Base-by-base conservation (phyloP, 1,139 yeast species). In the Suhomyces maxii region DNA sequence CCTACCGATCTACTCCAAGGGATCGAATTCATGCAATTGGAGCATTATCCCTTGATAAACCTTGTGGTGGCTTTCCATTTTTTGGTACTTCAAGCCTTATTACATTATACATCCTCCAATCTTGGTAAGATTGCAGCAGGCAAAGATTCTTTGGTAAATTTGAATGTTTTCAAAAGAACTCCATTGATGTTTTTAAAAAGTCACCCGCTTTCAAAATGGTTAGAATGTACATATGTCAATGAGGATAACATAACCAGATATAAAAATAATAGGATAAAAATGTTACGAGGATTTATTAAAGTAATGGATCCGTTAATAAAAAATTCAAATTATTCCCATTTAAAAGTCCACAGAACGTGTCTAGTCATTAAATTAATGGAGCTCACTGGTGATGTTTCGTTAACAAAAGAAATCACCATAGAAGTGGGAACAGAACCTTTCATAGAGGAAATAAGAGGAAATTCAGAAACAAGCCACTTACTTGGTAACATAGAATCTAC, bases 11-110 rank as follows among this genome's bases (percentile, higher is more conserved):
- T 41, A 2, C 12, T 47, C 7, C 10, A 23, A 7, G 48, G 47
- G 4, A 35, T 50, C 6, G 43, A 41, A 11, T 47, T 34, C 30
- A 26, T 25, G 4, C 33, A 36, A 7, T 10, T 13, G 11, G 28
- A 31, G 7, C 41, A 42, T 10, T 44, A 44, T 23, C 57, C 56
- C 26, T 31, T 59, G 7, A 45, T 51, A 1, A 68, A 62, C 42
- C 47, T 63, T 14, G 53, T 67, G 7, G 54, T 65, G 32, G 69
- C 75, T 9, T 67, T 57, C 48, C 69, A 69, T 50, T 68, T 70
- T 49, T 53, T 71, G 37, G 44, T 57, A 8, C 49, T 69, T 9
- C 76, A 71, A 52, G 57, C 65, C 36, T 32, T 63, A n/a, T 51
- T 69, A 9, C 73, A 69, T 46, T 52, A 56, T 35, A 41, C 62